These are phyloP conservation scores for Epichloe sibirici DNA, from an alignment of 2,329 filamentous ascomycete species.

Conservation along the genomic window DNA sequence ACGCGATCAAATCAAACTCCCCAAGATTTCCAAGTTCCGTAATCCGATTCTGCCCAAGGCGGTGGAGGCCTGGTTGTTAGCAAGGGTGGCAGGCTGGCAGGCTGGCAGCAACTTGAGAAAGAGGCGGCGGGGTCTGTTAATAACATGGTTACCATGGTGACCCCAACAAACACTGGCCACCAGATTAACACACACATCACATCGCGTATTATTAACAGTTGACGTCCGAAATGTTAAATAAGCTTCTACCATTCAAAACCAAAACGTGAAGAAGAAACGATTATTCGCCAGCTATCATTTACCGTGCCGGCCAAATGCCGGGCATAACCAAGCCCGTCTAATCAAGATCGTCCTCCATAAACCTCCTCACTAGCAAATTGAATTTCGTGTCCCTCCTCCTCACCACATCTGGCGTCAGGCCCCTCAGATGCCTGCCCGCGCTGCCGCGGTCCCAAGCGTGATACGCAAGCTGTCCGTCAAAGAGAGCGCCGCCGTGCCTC, in stretches of 20 bases:
- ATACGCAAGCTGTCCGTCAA: slow-evolving; percentile 9
- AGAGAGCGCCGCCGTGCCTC: slow-evolving; percentile 7
- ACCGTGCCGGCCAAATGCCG: too few relatives aligned
- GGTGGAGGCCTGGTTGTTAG: not conserved
- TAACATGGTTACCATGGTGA: too few relatives aligned
- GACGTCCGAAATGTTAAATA: too few relatives aligned
- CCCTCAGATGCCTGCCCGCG: slow-evolving; percentile 1
- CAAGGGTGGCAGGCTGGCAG: too few relatives aligned
- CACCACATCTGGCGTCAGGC: slow-evolving; percentile 4
- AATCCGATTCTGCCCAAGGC: slow-evolving; percentile 2
- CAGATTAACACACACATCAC: too few relatives aligned
- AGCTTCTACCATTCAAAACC: too few relatives aligned
- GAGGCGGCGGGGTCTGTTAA: too few relatives aligned
- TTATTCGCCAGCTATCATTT: too few relatives aligned
- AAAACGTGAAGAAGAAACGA: too few relatives aligned
- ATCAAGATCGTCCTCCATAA: slow-evolving; percentile 8
- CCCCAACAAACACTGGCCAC: too few relatives aligned
- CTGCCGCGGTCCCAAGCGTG: slow-evolving; percentile 10
- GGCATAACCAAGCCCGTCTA: not conserved
- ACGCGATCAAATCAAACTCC: not conserved
- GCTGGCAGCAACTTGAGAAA: too few relatives aligned
- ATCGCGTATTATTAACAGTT: too few relatives aligned
- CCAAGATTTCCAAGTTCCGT: not conserved
- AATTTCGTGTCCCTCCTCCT: slow-evolving; percentile 9
- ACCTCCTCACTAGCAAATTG: slow-evolving; percentile 9